Base-by-base conservation (phyloP, 805 yeast species). In the Ogataea pilisensis region DNA sequence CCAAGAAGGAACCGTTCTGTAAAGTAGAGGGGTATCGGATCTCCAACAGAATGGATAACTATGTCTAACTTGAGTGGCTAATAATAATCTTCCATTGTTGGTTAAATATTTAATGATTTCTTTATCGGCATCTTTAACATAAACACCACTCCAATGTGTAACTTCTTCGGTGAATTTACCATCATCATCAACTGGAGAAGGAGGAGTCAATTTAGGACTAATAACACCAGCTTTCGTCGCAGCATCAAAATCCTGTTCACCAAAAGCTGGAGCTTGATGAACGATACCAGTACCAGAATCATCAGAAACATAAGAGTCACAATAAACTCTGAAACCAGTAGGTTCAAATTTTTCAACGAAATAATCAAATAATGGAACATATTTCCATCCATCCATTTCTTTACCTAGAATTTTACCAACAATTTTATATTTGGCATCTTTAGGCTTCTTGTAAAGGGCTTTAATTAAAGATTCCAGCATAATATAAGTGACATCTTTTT, bases 1-100 rank as follows among this genome's bases (percentile, higher is more conserved):
- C 99, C 99, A 93, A 26, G 98, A 91, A 38, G 99, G 99, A 51
- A 93, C 97, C 29, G 96, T 82, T 71, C 95, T 82, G 73, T 93
- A 93, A 52, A 93, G 66, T 63, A 93, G 79, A 40, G 99, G 99
- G 24, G 99, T 93, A 63, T 93, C 99, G 3, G 98, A 91, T 78
- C 99, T 85, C 99, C 99, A 93, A 73, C 99, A 93, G 84, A 93
- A 93, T 57, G 99, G 99, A 68, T 93, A 93, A 65, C 95, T 84
- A 75, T 93, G 99, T 69, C 82, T 81, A 52, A 90, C 75, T 73
- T 93, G 98, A 32, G 87, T 71, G 43, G 81, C 83, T 32, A 80
- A 76, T 50, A 93, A 71, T 28, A 93, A 53, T 51, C 82, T 76
- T 38, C 95, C 98, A 30, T 72, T 64, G 39, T 79, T 85, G 44